phyloP scores from a whole-genome alignment of 805 yeast species.

The Lachancea mirantina region DNA sequence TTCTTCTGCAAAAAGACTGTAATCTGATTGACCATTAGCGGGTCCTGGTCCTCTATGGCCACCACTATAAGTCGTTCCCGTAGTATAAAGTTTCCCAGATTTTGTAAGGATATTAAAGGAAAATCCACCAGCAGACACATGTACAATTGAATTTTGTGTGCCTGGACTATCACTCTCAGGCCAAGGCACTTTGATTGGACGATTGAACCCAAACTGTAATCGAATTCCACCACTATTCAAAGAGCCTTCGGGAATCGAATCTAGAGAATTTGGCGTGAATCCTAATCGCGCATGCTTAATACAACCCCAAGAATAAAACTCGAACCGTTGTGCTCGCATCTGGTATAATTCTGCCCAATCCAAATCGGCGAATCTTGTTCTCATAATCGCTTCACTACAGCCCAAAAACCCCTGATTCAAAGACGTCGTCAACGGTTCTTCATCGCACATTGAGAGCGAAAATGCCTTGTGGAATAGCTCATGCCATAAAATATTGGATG shows the following conservation, averaged over 20 bases:
- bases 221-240: constrained; percentile 20
- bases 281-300: constrained; percentile 29
- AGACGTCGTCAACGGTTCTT: constrained; percentile 24
- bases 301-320: constrained; percentile 31
- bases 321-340: constrained; percentile 16
- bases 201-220: constrained; percentile 25
- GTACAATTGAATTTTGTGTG: constrained; percentile 15
- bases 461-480: constrained; percentile 26
- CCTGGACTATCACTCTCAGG: constrained; percentile 2
- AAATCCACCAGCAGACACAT: constrained; percentile 56
- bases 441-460: constrained; percentile 22
- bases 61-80: constrained; percentile 42
- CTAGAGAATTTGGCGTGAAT: constrained; percentile 21
- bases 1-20: constrained; percentile 26
- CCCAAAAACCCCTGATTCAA: constrained; percentile 18
- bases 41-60: constrained; percentile 40
- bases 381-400: constrained; percentile 23
- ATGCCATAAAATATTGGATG: constrained; percentile 28
- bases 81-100: constrained; percentile 47
- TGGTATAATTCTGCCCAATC: constrained; percentile 25
- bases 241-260: constrained; percentile 10
- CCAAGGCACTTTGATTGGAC: constrained; percentile 26
- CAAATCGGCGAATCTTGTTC: constrained; percentile 11
- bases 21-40: constrained; percentile 27
- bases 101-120: constrained; percentile 52